Conservation (phyloP, 2,329 filamentous ascomycete genomes). For the Fusarium tjaetaba region DNA sequence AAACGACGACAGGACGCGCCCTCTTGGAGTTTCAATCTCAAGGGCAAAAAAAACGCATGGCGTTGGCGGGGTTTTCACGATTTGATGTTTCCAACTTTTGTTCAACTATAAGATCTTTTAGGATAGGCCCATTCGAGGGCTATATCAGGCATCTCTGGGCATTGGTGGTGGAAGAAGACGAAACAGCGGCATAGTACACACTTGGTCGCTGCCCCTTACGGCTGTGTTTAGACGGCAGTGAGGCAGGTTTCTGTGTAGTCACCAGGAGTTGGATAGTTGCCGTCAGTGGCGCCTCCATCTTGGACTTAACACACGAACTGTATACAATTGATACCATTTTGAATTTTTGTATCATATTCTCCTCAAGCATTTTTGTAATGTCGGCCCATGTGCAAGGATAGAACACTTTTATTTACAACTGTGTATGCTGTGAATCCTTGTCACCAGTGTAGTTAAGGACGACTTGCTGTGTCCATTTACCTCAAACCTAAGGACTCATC, state of each 20-base stretch:
- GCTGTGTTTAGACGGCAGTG: conserved; percentile 5
- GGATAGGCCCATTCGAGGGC: neutral
- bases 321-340: conserved; percentile 43
- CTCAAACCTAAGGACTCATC: no score
- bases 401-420: neutral
- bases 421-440: neutral
- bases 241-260: conserved; percentile 18
- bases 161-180: neutral
- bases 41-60: conserved; percentile 38
- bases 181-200: conserved; percentile 19
- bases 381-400: neutral
- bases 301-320: conserved; percentile 22
- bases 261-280: neutral
- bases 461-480: neutral
- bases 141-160: conserved; percentile 3
- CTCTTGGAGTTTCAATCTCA: conserved; percentile 17
- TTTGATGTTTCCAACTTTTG: conserved; percentile 28
- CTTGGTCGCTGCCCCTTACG: neutral
- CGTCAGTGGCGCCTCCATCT: conserved; percentile 8
- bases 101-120: conserved; percentile 15
- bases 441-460: neutral
- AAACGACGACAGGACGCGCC: conserved; percentile 36
- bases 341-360: neutral
- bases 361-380: neutral
- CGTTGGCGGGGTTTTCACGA: conserved; percentile 34